phyloP scores from a whole-genome alignment of 1,139 yeast genomes.

The Geotrichum restrictum region DNA sequence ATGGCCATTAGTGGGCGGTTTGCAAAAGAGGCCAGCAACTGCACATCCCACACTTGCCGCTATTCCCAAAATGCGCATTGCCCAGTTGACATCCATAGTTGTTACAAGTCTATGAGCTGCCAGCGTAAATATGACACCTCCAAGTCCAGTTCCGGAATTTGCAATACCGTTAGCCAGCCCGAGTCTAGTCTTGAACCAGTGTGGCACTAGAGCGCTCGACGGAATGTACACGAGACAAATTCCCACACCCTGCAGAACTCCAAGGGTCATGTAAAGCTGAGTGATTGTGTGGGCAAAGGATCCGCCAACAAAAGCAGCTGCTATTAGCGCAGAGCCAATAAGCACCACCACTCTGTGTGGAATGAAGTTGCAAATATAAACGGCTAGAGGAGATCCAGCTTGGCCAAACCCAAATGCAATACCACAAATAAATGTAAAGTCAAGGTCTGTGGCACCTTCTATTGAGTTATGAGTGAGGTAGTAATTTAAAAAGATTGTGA shows the following conservation, averaged over 20 bases:
- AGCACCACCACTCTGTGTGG: conserved; percentile 44
- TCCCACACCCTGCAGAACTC: conserved; percentile 59
- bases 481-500: conserved; percentile 62
- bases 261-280: conserved; percentile 69
- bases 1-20: conserved; percentile 40
- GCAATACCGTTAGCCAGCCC: conserved; percentile 52
- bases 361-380: conserved; percentile 38
- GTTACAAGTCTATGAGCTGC: conserved; percentile 42
- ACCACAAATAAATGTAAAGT: conserved; percentile 70
- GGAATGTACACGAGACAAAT: conserved; percentile 61
- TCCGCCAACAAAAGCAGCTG: conserved; percentile 58
- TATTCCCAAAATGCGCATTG: conserved; percentile 57
- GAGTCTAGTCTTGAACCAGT: conserved; percentile 57
- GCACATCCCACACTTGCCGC: conserved; percentile 40
- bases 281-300: conserved; percentile 58
- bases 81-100: conserved; percentile 60
- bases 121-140: conserved; percentile 38
- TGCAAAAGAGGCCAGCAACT: conserved; percentile 40
- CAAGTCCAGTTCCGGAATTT: conserved; percentile 39
- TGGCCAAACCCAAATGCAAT: conserved; percentile 57
- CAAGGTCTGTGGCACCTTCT: conserved; percentile 55
- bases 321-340: conserved; percentile 51
- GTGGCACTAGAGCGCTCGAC: conserved; percentile 52
- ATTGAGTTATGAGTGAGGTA: conserved; percentile 50
- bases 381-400: conserved; percentile 52